Conservation (phyloP, 2,329 filamentous ascomycete genomes). For the Chalara sp. region DNA sequence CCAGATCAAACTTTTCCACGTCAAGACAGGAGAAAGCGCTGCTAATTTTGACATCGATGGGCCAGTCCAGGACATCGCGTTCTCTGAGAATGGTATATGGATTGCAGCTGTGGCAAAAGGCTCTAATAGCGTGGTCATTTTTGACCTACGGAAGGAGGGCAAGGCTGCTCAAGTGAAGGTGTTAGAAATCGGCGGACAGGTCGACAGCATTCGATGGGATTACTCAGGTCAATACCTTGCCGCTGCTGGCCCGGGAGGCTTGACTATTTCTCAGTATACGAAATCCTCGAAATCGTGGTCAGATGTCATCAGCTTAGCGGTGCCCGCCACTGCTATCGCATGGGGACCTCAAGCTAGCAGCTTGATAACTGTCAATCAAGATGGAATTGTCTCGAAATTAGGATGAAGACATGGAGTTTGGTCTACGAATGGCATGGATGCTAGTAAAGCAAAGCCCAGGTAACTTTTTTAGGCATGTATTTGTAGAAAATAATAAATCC, state of each 20-base stretch:
- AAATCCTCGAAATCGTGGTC: slow-evolving; percentile 87
- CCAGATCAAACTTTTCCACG: slow-evolving; percentile 83
- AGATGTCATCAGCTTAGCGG: slow-evolving; percentile 72
- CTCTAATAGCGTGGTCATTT: slow-evolving; percentile 74
- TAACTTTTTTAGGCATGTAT: slow-evolving; percentile 14
- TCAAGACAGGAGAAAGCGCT: slow-evolving; percentile 69
- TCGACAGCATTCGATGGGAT: slow-evolving; percentile 79
- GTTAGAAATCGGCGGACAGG: slow-evolving; percentile 75
- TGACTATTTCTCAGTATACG: slow-evolving; percentile 83
- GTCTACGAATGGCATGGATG: slow-evolving; percentile 17
- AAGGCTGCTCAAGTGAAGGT: slow-evolving; percentile 74
- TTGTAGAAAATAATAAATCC: slow-evolving; percentile 11
- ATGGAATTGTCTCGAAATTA: slow-evolving; percentile 70
- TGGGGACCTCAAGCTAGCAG: slow-evolving; percentile 75
- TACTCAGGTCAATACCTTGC: slow-evolving; percentile 92
- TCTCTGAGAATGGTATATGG: slow-evolving; percentile 97
- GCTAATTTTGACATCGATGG: slow-evolving; percentile 65
- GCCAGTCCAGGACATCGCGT: slow-evolving; percentile 69
- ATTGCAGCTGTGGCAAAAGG: slow-evolving; percentile 76
- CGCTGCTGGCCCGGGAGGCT: slow-evolving; percentile 68
- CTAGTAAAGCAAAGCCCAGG: slow-evolving; percentile 16
- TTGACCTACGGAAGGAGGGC: slow-evolving; percentile 88
- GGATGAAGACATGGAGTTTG: slow-evolving; percentile 31
- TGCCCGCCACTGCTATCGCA: slow-evolving; percentile 63
- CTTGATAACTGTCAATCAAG: slow-evolving; percentile 66